Percentiles rank a stretch among this genome's conserved stretches.
Evolutionary conservation across 768 basidiomycete genomes (phyloP).

Genomic region (Boletus speciosus): DNA sequence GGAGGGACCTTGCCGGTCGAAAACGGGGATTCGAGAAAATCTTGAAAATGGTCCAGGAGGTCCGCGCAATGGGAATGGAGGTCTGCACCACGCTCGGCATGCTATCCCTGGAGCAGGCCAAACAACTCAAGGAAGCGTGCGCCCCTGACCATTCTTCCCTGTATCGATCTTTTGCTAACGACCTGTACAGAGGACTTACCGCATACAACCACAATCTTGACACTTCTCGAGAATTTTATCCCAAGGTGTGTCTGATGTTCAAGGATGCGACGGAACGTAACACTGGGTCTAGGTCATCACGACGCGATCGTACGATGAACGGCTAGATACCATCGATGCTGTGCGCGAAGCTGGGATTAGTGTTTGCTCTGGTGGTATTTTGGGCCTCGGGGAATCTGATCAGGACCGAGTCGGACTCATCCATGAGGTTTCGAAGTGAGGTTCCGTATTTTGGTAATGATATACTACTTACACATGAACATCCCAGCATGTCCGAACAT

Average conservation of each 20-base stretch:
- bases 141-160: slow-evolving; percentile 25
- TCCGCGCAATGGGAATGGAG: slow-evolving; percentile 97
- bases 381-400: slow-evolving; percentile 91
- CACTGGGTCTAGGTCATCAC: slow-evolving; percentile 75
- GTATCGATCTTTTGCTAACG: not conserved
- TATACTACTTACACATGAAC: slow-evolving; percentile 2
- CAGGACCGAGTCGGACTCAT: slow-evolving; percentile 90
- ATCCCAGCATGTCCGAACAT: slow-evolving; percentile 80
- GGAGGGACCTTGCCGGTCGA: slow-evolving; percentile 90
- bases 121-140: slow-evolving; percentile 88
- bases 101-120: slow-evolving; percentile 91
- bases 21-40: slow-evolving; percentile 94
- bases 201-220: slow-evolving; percentile 99
- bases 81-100: slow-evolving; percentile 99
- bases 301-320: slow-evolving; percentile 90
- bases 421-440: slow-evolving; percentile 87
- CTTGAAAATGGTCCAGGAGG: slow-evolving; percentile 84
- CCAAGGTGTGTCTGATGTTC: slow-evolving; percentile 51
- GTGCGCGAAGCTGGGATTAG: slow-evolving; percentile 95
- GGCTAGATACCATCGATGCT: slow-evolving; percentile 82
- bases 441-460: slow-evolving; percentile 4
- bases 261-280: not conserved
- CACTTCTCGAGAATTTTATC: slow-evolving; percentile 96
- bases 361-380: slow-evolving; percentile 94
- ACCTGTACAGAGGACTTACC: slow-evolving; percentile 67